phyloP scores from a whole-genome alignment of 352 stramenopile genomes.

The Phytophthora colocasiae region DNA sequence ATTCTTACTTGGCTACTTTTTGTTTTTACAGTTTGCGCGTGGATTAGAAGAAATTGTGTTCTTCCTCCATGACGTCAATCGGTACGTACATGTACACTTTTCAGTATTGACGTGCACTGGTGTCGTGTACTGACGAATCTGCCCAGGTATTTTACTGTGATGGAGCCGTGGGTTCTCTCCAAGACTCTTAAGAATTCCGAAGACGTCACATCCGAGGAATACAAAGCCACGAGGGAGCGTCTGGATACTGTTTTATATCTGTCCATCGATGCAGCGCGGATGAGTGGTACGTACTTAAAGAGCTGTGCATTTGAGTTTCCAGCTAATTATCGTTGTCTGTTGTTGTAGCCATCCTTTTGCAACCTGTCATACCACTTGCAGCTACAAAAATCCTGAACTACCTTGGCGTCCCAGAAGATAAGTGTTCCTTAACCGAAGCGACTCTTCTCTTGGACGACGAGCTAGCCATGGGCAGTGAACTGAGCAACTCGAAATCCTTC shows the following conservation, averaged over 20 bases:
- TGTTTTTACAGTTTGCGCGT: conserved; percentile 62
- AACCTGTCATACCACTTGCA: conserved; percentile 69
- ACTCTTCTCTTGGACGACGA: conserved; percentile 48
- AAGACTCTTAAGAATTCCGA: conserved; percentile 57
- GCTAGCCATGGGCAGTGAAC: conserved; percentile 36
- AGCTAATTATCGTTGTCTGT: conserved; percentile 3
- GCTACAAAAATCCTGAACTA: conserved; percentile 77
- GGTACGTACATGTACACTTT: conserved; percentile 33
- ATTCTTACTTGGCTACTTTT: background rate
- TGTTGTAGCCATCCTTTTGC: conserved; percentile 69
- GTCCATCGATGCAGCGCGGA: conserved; percentile 74
- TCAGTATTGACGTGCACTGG: background rate
- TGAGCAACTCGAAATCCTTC: conserved; percentile 74
- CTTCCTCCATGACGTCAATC: conserved; percentile 85
- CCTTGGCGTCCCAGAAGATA: conserved; percentile 53
- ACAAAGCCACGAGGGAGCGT: conserved; percentile 45
- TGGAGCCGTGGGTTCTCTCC: conserved; percentile 81
- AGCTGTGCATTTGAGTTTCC: background rate
- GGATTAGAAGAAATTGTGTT: conserved; percentile 81
- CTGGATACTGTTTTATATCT: conserved; percentile 76
- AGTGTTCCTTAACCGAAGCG: conserved; percentile 62
- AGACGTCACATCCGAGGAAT: conserved; percentile 41
- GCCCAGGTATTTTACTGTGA: conserved; percentile 74
- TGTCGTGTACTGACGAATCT: background rate
- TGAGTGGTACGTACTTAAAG: conserved; percentile 54